These are phyloP conservation scores for Salix purpurea DNA, from an alignment of 345 rosid genomes.

Conservation along the genomic window DNA sequence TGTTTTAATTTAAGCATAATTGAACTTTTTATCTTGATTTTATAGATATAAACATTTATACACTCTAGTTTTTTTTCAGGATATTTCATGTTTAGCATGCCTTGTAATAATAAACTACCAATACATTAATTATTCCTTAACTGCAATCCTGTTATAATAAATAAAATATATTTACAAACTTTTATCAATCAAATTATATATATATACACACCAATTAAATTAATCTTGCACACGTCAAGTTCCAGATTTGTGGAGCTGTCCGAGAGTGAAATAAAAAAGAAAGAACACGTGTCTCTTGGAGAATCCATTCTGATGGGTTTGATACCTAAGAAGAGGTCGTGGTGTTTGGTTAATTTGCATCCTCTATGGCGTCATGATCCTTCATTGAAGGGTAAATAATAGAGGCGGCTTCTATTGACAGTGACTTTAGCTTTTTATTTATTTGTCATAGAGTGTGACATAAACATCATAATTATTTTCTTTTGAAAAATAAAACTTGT, in stretches of 20 bases:
- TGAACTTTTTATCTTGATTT: too few relatives aligned
- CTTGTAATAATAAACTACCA: too few relatives aligned
- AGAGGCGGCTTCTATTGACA: neutral
- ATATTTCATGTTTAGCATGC: too few relatives aligned
- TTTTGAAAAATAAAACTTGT: too few relatives aligned
- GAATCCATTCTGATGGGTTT: neutral
- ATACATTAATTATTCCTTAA: too few relatives aligned
- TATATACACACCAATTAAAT: neutral
- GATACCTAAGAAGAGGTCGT: neutral
- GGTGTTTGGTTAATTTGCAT: neutral
- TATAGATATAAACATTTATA: too few relatives aligned
- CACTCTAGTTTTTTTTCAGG: too few relatives aligned
- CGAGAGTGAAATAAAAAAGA: neutral
- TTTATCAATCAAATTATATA: neutral
- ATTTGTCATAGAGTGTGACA: neutral
- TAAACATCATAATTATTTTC: too few relatives aligned
- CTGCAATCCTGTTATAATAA: too few relatives aligned
- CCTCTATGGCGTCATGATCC: neutral
- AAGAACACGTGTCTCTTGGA: neutral
- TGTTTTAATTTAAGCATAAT: too few relatives aligned
- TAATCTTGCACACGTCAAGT: neutral
- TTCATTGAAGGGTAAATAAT: neutral
- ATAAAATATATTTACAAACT: too few relatives aligned
- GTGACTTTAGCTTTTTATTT: neutral
- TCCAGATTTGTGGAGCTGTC: neutral